phyloP scores from a whole-genome alignment of 2,329 filamentous ascomycete genomes.

The Didymosphaeria variabile region DNA sequence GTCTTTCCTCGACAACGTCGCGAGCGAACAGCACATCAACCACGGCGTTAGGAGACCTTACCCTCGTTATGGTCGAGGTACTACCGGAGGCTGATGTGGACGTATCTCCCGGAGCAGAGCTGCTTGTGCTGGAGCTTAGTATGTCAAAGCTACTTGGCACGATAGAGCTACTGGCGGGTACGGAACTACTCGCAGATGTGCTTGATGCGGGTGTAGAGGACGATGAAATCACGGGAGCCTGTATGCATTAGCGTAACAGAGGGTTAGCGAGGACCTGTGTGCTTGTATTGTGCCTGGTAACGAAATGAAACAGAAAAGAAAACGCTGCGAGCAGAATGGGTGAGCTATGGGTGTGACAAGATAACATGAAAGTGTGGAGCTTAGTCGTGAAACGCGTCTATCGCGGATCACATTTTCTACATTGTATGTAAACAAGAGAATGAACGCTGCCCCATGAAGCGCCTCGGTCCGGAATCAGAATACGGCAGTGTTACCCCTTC shows the following conservation, averaged over 20 bases:
- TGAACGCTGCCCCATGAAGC: not conserved
- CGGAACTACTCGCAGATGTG: too few relatives aligned
- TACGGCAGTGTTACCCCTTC: not conserved
- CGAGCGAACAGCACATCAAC: not conserved
- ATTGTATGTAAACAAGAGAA: not conserved
- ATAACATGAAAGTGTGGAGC: not conserved
- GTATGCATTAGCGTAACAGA: not conserved
- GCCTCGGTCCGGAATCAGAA: not conserved
- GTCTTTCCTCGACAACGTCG: not conserved
- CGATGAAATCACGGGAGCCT: not conserved
- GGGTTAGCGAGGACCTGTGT: not conserved
- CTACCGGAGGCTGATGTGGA: not conserved
- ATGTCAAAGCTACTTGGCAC: too few relatives aligned
- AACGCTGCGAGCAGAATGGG: not conserved
- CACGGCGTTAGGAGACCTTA: constrained; percentile 6
- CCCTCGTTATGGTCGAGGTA: not conserved
- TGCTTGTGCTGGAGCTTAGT: too few relatives aligned
- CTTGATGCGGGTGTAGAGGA: not conserved
- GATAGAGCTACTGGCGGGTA: too few relatives aligned
- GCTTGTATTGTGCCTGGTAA: not conserved
- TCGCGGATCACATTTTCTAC: not conserved
- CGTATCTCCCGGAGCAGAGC: not conserved
- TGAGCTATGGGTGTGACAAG: not conserved
- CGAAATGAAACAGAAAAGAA: not conserved
- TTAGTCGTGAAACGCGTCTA: not conserved